These are phyloP conservation scores for Sextonia rubra DNA, from an alignment of 164 flowering plant species.

Conservation along the genomic window DNA sequence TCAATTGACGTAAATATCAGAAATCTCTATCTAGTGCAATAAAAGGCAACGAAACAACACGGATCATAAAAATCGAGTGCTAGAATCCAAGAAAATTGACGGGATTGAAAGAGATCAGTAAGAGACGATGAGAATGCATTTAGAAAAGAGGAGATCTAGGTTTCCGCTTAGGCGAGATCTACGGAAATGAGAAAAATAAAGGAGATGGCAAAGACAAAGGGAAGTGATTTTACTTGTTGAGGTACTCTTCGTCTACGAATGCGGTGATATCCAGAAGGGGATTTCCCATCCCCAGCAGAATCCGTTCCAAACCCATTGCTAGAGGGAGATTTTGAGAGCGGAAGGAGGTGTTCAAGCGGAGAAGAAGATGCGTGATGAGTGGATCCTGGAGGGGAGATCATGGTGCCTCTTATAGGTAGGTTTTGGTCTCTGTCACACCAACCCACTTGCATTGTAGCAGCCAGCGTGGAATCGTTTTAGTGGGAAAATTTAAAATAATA, in stretches of 20 bases:
- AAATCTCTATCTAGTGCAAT: too few relatives aligned
- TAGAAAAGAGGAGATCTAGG: background rate
- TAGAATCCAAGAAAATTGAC: background rate
- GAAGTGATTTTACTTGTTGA: constrained; percentile 33
- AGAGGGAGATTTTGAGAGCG: background rate
- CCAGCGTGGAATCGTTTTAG: too few relatives aligned
- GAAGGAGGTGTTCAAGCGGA: background rate
- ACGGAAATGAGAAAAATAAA: background rate
- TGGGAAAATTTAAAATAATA: too few relatives aligned
- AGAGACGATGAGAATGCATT: background rate
- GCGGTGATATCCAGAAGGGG: constrained; percentile 72
- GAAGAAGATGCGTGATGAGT: background rate
- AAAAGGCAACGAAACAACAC: too few relatives aligned
- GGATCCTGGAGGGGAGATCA: background rate
- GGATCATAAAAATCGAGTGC: background rate
- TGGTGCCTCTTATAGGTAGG: background rate
- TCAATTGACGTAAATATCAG: background rate
- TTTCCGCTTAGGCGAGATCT: background rate
- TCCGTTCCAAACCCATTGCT: constrained; percentile 47
- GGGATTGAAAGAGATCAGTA: background rate
- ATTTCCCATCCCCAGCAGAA: constrained; percentile 70
- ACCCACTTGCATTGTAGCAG: too few relatives aligned
- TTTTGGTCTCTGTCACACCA: background rate
- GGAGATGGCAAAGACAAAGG: background rate
- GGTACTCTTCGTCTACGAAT: constrained; percentile 52